Evolutionary conservation across 2,329 filamentous ascomycete species (phyloP).

Genomic region (Epichloe festucae): DNA sequence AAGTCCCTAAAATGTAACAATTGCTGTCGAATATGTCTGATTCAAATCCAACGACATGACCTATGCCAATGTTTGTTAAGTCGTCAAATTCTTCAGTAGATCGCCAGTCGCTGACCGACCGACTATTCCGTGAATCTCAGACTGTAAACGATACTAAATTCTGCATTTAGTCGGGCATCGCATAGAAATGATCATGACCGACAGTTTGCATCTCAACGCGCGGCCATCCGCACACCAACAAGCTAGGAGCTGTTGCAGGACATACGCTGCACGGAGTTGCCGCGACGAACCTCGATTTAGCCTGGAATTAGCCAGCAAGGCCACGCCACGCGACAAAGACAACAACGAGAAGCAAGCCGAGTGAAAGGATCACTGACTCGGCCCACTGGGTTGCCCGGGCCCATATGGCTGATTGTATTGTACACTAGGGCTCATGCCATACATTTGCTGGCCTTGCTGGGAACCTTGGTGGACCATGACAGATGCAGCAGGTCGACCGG

Average conservation of each 20-base stretch:
- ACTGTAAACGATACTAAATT: conserved; percentile 1
- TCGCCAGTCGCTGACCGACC: background rate
- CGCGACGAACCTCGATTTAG: background rate
- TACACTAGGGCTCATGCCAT: conserved; percentile 62
- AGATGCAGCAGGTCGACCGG: conserved; percentile 61
- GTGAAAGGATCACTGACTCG: conserved; percentile 47
- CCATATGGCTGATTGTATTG: conserved; percentile 65
- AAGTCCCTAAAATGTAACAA: conserved; percentile 50
- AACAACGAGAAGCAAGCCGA: background rate
- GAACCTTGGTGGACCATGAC: conserved; percentile 95
- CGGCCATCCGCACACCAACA: background rate
- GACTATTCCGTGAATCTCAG: background rate
- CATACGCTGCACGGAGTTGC: background rate
- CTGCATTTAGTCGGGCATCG: background rate
- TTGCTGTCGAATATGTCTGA: conserved; percentile 39
- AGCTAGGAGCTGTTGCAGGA: background rate
- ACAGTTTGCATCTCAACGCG: background rate
- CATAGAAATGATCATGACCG: background rate
- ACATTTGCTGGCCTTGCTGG: conserved; percentile 73
- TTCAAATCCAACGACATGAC: conserved; percentile 19
- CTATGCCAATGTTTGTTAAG: conserved; percentile 5
- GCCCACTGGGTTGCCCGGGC: conserved; percentile 52
- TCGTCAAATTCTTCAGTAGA: conserved; percentile 3
- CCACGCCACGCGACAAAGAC: background rate
- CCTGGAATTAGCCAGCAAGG: background rate